Base-by-base conservation (phyloP, 305 asterid genomes). In the Fraxinus paxiana region DNA sequence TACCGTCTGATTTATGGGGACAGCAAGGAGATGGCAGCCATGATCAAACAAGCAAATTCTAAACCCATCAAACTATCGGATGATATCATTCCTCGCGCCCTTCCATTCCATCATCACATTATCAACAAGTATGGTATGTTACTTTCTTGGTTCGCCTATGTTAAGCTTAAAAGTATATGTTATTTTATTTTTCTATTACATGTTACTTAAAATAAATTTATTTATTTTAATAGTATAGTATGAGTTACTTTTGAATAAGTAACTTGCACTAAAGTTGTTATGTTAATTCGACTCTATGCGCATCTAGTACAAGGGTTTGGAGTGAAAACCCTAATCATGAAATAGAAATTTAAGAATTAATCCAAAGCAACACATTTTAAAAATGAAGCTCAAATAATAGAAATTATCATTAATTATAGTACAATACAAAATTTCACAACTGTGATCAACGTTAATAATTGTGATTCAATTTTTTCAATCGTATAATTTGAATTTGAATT, bases 1-100 rank as follows among this genome's bases (percentile, higher is more conserved):
- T 91, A 91, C 82, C 80, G 83, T 75, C 2, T 82, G n/a, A 46
- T 88, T 0, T 54, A 82, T 61, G 95, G 93, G 37, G 93, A 91
- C 75, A 79, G 90, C 15, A 87, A 88, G 70, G 93, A 90, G 54
- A 87, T 88, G 88, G 85, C 77, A 4, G 18, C 73, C n/a, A 59
- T 91, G 90, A 85, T 80, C 22, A 86, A 83, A 72, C 80, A 82
- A 63, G 92, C 93, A 0, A 85, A 79, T 43, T 76, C 86, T 0
- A 88, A 83, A 72, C 88, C 92, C 5, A 88, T 90, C 79, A 82
- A 79, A 9, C 78, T 91, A 12, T 83, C 84, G 28, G 90, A 90
- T 46, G 91, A 91, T 71, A 54, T 91, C 73, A 12, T 85, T 46
- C 88, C 88, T 0, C 85, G 90, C 0, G 87, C 84, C 20, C 61